A percentile compares a stretch with the other conserved stretches of the same genome.
Conservation (phyloP, 2,329 filamentous ascomycete genomes). For the Penicillium sp. region DNA sequence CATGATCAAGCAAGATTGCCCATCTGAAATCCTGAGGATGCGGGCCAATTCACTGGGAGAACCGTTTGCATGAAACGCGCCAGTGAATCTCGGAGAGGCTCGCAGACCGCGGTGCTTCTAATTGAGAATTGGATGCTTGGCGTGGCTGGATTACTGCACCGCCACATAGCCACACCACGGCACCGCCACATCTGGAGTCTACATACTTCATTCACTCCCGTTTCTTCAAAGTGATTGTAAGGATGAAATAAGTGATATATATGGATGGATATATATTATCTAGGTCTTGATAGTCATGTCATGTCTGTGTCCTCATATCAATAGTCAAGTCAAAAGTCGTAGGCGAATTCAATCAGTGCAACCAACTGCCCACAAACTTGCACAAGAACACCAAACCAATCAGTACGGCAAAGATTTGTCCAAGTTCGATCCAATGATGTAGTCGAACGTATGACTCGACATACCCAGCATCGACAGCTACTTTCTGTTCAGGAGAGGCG, state of each 20-base stretch:
- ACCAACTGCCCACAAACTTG: slow-evolving; percentile 24
- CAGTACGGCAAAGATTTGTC: slow-evolving; percentile 45
- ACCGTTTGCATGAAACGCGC: slow-evolving; percentile 14
- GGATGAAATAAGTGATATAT: neutral
- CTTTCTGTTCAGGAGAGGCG: slow-evolving; percentile 28
- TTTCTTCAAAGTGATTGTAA: neutral
- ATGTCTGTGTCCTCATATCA: neutral
- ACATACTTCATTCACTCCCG: neutral
- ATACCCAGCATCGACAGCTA: slow-evolving; percentile 39
- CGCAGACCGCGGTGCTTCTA: slow-evolving; percentile 18
- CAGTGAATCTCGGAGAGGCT: slow-evolving; percentile 14
- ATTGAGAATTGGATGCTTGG: slow-evolving; percentile 15
- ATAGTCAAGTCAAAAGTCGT: neutral
- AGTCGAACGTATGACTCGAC: slow-evolving; percentile 46
- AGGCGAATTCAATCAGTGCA: slow-evolving; percentile 1
- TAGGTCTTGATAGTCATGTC: slow-evolving; percentile 3
- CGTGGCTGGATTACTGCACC: slow-evolving; percentile 27
- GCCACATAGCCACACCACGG: slow-evolving; percentile 26
- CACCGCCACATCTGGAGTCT: neutral
- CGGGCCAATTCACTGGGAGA: slow-evolving; percentile 1
- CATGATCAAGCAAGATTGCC: slow-evolving; percentile 27
- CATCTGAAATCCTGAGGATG: slow-evolving; percentile 6
- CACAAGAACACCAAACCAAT: slow-evolving; percentile 35
- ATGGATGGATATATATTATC: neutral
- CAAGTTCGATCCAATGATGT: slow-evolving; percentile 45